phyloP scores from a whole-genome alignment of 2,329 filamentous ascomycete genomes.

The Ilyonectria sp. region DNA sequence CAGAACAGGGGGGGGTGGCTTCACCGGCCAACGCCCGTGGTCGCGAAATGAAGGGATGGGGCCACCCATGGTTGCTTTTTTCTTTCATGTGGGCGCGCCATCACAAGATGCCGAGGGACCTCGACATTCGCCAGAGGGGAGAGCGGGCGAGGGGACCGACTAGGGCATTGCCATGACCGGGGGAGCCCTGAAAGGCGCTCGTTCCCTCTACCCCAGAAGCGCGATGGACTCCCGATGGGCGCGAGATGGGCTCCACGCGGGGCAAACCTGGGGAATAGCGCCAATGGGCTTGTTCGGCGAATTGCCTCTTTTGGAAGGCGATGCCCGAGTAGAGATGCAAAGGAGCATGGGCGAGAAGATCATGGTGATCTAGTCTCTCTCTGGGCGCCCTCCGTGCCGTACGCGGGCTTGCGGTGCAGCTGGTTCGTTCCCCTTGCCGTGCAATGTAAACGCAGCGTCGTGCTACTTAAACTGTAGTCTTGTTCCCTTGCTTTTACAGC shows the following conservation, averaged over 20 bases:
- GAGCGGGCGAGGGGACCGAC: constrained; percentile 17
- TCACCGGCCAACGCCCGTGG: constrained; percentile 41
- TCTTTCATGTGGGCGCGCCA: constrained; percentile 35
- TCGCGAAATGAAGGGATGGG: constrained; percentile 30
- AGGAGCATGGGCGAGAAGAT: constrained; percentile 41
- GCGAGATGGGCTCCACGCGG: constrained; percentile 37
- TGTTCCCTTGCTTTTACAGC: constrained; percentile 31
- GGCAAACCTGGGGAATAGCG: constrained; percentile 50
- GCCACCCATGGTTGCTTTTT: background rate
- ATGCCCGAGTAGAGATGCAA: constrained; percentile 46
- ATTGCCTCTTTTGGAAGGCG: constrained; percentile 46
- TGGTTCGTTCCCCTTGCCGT: constrained; percentile 10
- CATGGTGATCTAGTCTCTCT: constrained; percentile 45
- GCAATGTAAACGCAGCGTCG: constrained; percentile 14
- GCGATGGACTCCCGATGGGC: constrained; percentile 12
- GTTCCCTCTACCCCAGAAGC: constrained; percentile 25
- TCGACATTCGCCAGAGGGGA: constrained; percentile 22
- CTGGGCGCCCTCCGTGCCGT: constrained; percentile 31
- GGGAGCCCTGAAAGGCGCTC: constrained; percentile 23
- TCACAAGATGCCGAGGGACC: constrained; percentile 50
- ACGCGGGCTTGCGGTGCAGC: constrained; percentile 29
- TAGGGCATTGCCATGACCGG: constrained; percentile 18
- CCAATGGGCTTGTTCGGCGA: constrained; percentile 39
- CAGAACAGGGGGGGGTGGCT: constrained; percentile 30
- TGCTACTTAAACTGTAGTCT: constrained; percentile 44